Evolutionary conservation across 768 basidiomycete genomes (phyloP).

Genomic region (Agaricus bisporus): DNA sequence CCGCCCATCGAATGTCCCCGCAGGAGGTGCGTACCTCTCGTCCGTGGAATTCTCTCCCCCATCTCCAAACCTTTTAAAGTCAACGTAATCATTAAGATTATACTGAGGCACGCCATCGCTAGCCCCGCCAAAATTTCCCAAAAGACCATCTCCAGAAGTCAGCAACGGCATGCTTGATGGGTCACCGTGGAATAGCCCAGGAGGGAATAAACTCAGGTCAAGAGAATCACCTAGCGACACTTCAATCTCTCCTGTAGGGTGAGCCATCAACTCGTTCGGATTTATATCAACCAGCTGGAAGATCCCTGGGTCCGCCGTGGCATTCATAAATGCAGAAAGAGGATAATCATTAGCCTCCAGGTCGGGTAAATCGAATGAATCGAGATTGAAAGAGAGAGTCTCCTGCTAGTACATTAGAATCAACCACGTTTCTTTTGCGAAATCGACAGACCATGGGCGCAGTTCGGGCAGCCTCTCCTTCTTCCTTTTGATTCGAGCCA

Average conservation of each 20-base stretch:
- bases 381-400: slow-evolving; percentile 18
- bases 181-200: slow-evolving; percentile 3
- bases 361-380: slow-evolving; percentile 9
- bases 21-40: slow-evolving; percentile 42
- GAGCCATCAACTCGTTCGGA: slow-evolving; percentile 20
- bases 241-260: slow-evolving; percentile 33
- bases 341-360: slow-evolving; percentile 17
- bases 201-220: slow-evolving; percentile 8
- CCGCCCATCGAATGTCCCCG: slow-evolving; percentile 49
- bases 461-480: background rate
- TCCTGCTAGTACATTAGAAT: slow-evolving; percentile 11
- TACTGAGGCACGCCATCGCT: background rate
- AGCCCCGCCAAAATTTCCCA: background rate
- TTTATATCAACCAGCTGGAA: slow-evolving; percentile 31
- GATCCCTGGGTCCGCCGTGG: slow-evolving; percentile 25
- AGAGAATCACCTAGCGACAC: slow-evolving; percentile 23
- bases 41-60: slow-evolving; percentile 5
- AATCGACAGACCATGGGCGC: background rate
- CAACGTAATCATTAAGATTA: slow-evolving; percentile 32
- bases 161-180: background rate
- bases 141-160: background rate
- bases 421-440: background rate
- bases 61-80: slow-evolving; percentile 21
- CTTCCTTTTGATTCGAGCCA: background rate
- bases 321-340: slow-evolving; percentile 24